Conservation (phyloP, 345 rosid species). For the Leavenworthia alabamica region DNA sequence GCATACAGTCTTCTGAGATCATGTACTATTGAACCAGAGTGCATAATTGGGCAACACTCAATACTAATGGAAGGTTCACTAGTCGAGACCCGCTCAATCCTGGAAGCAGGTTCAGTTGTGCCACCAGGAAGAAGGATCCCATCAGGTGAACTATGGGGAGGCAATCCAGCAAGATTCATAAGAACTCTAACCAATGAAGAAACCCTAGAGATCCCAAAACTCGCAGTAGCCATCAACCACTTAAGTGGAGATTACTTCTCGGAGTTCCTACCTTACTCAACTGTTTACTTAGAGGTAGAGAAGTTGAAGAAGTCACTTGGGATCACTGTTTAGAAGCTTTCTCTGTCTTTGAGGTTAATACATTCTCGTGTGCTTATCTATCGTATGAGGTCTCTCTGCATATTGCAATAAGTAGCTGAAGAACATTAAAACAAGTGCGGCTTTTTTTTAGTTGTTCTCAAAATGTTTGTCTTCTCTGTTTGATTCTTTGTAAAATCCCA, state of each 20-base stretch:
- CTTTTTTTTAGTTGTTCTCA: no score
- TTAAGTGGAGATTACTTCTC: constrained; percentile 64
- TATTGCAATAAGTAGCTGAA: neutral
- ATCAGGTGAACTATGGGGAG: constrained; percentile 95
- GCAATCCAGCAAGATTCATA: constrained; percentile 90
- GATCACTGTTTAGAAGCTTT: constrained; percentile 41
- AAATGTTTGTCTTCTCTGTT: no score
- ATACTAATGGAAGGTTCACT: constrained; percentile 97
- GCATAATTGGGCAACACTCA: constrained; percentile 92
- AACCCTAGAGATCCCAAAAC: constrained; percentile 88
- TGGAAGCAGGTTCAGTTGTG: constrained; percentile 93
- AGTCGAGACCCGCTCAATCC: constrained; percentile 80
- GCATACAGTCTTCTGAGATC: constrained; percentile 80
- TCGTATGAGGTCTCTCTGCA: constrained; percentile 28
- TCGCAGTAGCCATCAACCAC: constrained; percentile 89
- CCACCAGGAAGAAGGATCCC: constrained; percentile 98
- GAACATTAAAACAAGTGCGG: no score
- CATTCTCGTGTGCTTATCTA: constrained; percentile 8
- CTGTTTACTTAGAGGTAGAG: constrained; percentile 91
- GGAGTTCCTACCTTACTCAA: constrained; percentile 91
- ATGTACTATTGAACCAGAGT: constrained; percentile 95
- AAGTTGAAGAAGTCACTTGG: constrained; percentile 73
- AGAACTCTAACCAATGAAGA: constrained; percentile 83
- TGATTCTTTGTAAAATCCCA: no score
- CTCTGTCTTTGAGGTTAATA: neutral